Evolutionary conservation across 768 basidiomycete genomes (phyloP).

Genomic region (Suillus cothurnatus): DNA sequence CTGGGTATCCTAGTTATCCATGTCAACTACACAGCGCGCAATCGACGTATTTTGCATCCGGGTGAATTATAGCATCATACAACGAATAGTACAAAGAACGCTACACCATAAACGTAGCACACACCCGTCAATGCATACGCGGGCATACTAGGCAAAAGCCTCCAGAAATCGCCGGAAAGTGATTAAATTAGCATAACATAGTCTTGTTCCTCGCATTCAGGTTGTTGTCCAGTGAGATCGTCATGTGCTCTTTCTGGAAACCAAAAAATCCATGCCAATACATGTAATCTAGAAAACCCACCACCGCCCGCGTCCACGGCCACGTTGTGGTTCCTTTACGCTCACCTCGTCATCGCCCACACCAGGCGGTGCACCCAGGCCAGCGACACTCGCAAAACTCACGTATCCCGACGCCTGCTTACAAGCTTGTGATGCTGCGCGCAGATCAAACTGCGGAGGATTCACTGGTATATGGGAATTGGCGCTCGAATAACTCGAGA

Average conservation of each 20-base stretch:
- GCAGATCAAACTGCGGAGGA: conserved; percentile 59
- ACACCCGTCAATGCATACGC: conserved; percentile 2
- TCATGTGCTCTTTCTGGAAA: neutral
- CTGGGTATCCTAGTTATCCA: neutral
- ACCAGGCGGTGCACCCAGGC: conserved; percentile 62
- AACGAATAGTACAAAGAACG: neutral
- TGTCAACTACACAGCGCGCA: neutral
- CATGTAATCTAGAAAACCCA: conserved; percentile 27
- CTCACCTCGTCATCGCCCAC: conserved; percentile 37
- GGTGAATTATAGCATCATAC: conserved; percentile 5
- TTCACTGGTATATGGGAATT: conserved; percentile 30
- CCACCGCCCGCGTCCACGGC: conserved; percentile 34
- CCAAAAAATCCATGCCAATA: neutral
- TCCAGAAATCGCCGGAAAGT: conserved; percentile 5
- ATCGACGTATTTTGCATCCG: neutral
- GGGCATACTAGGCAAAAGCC: conserved; percentile 1
- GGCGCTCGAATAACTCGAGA: conserved; percentile 6
- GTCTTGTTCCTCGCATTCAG: conserved; percentile 2
- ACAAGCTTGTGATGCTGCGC: conserved; percentile 60
- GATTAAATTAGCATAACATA: conserved; percentile 10
- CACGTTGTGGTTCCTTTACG: conserved; percentile 22
- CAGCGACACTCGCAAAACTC: conserved; percentile 67
- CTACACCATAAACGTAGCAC: conserved; percentile 6
- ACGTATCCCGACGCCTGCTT: conserved; percentile 63
- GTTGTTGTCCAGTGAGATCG: conserved; percentile 2